Evolutionary conservation across 441 rosid species (phyloP).

Genomic region (Pelargonium hybrid): DNA sequence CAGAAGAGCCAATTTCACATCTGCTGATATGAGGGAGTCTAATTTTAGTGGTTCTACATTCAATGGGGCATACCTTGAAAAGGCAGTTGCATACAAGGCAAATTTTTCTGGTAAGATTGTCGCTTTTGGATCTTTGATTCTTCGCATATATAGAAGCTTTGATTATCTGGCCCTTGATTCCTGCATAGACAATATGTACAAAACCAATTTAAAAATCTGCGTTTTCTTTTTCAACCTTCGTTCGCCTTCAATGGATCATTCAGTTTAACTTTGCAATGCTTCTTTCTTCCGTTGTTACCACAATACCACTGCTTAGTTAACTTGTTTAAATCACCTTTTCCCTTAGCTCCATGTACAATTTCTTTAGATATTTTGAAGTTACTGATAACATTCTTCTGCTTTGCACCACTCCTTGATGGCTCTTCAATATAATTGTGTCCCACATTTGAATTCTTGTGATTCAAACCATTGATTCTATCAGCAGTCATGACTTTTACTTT

Average conservation of each 20-base stretch:
- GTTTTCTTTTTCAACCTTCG: no score
- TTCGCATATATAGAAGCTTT: neutral
- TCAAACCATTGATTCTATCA: neutral
- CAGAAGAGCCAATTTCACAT: conserved; percentile 93
- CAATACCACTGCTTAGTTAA: no score
- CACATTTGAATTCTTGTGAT: neutral
- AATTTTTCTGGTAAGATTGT: conserved; percentile 55
- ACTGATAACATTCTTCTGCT: neutral
- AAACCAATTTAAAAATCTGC: no score
- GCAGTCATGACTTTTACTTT: neutral
- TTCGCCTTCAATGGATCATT: no score
- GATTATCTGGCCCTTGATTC: no score
- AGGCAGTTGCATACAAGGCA: conserved; percentile 88
- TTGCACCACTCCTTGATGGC: neutral
- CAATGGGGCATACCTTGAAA: conserved; percentile 87
- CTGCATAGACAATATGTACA: no score
- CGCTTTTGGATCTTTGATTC: neutral
- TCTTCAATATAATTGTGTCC: neutral
- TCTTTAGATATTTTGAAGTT: no score
- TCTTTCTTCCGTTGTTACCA: no score
- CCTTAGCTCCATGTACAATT: no score
- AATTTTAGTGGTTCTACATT: conserved; percentile 89
- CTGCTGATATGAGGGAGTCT: conserved; percentile 91
- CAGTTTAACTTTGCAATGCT: no score
- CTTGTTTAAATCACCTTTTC: no score